A percentile compares a stretch with the other conserved stretches of the same genome.
Evolutionary conservation across 2,329 filamentous ascomycete species (phyloP).

Genomic region (Colletotrichum sp.): DNA sequence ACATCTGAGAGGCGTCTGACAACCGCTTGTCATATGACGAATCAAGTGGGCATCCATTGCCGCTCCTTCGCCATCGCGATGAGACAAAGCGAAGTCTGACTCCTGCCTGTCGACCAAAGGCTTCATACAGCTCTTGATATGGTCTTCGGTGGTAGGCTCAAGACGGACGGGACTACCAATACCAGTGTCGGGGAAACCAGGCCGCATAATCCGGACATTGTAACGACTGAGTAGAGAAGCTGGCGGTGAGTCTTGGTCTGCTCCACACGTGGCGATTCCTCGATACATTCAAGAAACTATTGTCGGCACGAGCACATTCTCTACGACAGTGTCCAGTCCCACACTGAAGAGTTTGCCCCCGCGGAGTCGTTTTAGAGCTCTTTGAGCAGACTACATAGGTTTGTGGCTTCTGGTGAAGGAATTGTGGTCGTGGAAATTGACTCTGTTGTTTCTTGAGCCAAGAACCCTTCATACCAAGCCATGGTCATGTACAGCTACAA

Average conservation of each 20-base stretch:
- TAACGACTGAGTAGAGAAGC: neutral
- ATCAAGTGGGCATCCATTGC: neutral
- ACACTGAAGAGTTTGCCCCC: rapidly evolving
- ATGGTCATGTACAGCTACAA: neutral
- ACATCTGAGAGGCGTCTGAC: neutral
- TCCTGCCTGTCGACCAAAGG: neutral
- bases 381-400: neutral
- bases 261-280: neutral
- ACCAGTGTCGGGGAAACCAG: neutral
- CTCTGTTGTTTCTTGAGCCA: neutral
- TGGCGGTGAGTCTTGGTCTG: neutral
- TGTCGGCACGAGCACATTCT: neutral
- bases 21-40: neutral
- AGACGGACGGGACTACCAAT: neutral
- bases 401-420: neutral
- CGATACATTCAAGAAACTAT: neutral
- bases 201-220: neutral
- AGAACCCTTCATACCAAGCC: neutral
- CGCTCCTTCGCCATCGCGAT: neutral
- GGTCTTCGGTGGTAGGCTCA: neutral
- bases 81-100: rapidly evolving
- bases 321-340: neutral
- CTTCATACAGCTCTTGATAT: neutral
- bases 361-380: neutral
- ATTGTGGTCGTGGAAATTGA: neutral